phyloP scores from a whole-genome alignment of 352 stramenopile species.

The Phytophthora pseudosyringae region DNA sequence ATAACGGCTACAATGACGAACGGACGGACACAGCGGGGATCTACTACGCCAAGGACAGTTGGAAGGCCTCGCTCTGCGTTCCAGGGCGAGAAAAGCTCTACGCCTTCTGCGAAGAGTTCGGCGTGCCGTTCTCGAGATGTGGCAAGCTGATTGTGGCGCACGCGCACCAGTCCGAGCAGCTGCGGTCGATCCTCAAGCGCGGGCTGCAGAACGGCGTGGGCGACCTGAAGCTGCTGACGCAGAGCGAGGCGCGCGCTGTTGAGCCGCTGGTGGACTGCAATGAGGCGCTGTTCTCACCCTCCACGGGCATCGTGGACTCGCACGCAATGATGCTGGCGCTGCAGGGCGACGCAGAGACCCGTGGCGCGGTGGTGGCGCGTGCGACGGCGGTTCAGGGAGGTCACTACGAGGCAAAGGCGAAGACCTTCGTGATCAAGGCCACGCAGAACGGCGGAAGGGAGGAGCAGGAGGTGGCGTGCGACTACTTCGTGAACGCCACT shows the following conservation, averaged over 20 bases:
- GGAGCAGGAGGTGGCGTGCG: slow-evolving; percentile 79
- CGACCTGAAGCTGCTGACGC: slow-evolving; percentile 59
- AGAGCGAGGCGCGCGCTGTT: slow-evolving; percentile 44
- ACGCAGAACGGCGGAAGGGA: slow-evolving; percentile 42
- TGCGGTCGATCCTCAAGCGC: slow-evolving; percentile 45
- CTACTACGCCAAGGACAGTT: slow-evolving; percentile 92
- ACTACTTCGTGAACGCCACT: slow-evolving; percentile 93
- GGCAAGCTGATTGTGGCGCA: slow-evolving; percentile 97
- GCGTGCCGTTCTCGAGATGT: slow-evolving; percentile 84
- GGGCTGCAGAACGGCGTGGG: slow-evolving; percentile 62
- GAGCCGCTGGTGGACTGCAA: slow-evolving; percentile 69
- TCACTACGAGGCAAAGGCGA: slow-evolving; percentile 34
- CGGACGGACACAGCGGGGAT: slow-evolving; percentile 64
- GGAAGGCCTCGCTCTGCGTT: slow-evolving; percentile 94
- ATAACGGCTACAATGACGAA: not conserved
- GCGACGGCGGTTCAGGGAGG: slow-evolving; percentile 64
- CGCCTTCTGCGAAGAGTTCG: slow-evolving; percentile 88
- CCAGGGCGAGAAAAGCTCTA: slow-evolving; percentile 91
- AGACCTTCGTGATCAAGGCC: slow-evolving; percentile 46
- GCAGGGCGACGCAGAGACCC: slow-evolving; percentile 89
- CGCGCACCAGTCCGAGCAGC: slow-evolving; percentile 46
- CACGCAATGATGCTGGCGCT: slow-evolving; percentile 92
- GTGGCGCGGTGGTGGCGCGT: slow-evolving; percentile 86
- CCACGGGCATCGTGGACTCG: slow-evolving; percentile 96
- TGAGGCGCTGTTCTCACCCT: slow-evolving; percentile 92